These are phyloP conservation scores for Endoconidiophora polonica DNA, from an alignment of 2,329 filamentous ascomycete genomes.

Conservation along the genomic window DNA sequence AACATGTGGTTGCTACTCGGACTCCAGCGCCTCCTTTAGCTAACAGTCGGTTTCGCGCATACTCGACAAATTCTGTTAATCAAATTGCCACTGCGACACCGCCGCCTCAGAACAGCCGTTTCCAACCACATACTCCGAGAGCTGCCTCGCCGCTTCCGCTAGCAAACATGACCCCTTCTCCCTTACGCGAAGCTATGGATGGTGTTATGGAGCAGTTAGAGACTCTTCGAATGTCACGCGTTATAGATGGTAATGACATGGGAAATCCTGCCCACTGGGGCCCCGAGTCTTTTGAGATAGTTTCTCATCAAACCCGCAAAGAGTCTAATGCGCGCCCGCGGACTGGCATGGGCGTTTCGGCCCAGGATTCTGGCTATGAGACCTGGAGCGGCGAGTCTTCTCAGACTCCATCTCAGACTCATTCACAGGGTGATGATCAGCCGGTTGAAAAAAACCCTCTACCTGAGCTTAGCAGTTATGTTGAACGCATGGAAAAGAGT, in stretches of 20 bases:
- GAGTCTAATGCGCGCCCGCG: conserved; percentile 35
- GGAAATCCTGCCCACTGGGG: conserved; percentile 61
- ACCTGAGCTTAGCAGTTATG: conserved; percentile 68
- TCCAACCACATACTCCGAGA: conserved; percentile 33
- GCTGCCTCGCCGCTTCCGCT: conserved; percentile 47
- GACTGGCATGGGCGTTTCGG: conserved; percentile 53
- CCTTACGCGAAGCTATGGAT: conserved; percentile 87
- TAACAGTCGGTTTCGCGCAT: conserved; percentile 11
- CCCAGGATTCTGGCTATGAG: conserved; percentile 44
- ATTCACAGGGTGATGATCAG: conserved; percentile 3
- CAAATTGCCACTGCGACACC: background rate
- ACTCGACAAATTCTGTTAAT: conserved; percentile 2
- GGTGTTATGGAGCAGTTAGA: conserved; percentile 92
- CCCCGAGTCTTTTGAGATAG: conserved; percentile 62
- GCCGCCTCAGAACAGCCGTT: conserved; percentile 3
- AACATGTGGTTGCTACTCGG: background rate
- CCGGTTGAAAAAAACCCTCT: conserved; percentile 26
- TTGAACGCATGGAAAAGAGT: conserved; percentile 78
- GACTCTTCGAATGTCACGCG: conserved; percentile 52
- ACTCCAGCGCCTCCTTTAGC: conserved; percentile 7
- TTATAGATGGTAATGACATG: conserved; percentile 22
- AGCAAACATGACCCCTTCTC: conserved; percentile 73
- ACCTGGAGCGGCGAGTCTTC: conserved; percentile 38
- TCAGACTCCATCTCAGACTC: conserved; percentile 17
- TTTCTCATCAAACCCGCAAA: conserved; percentile 20